Evolutionary conservation across 805 yeast species (phyloP).

Genomic region (Lipomyces oligophaga): DNA sequence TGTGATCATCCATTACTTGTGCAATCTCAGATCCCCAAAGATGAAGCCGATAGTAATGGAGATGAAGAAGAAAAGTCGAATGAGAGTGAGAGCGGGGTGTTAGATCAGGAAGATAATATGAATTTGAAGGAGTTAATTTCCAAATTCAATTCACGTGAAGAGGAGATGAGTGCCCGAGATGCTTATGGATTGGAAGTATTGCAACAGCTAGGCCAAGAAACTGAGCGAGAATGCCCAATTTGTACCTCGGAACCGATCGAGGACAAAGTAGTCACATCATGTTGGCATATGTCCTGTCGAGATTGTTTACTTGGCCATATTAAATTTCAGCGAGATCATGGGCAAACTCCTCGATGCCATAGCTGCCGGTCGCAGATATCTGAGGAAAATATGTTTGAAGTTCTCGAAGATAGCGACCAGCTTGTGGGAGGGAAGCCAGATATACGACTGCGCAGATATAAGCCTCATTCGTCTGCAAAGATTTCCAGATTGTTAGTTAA

Average conservation of each 20-base stretch:
- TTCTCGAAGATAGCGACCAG: constrained; percentile 35
- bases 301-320: constrained; percentile 71
- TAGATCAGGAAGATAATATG: constrained; percentile 31
- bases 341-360: constrained; percentile 59
- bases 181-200: constrained; percentile 32
- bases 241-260: constrained; percentile 64
- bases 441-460: constrained; percentile 33
- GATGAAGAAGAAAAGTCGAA: constrained; percentile 6
- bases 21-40: constrained; percentile 36
- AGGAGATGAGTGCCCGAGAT: constrained; percentile 14
- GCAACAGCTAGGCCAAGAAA: constrained; percentile 35
- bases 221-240: constrained; percentile 71
- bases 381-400: constrained; percentile 47
- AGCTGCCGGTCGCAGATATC: constrained; percentile 63
- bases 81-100: constrained; percentile 20
- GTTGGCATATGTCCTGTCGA: constrained; percentile 78
- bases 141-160: constrained; percentile 17
- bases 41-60: constrained; percentile 11
- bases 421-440: too few species aligned
- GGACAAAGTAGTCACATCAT: constrained; percentile 61
- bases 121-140: constrained; percentile 28
- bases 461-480: constrained; percentile 58
- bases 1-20: constrained; percentile 81
- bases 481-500: constrained; percentile 64
- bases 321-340: constrained; percentile 54